These are phyloP conservation scores for Ascochyta clinopodiicola DNA, from an alignment of 2,329 filamentous ascomycete genomes.

Conservation along the genomic window DNA sequence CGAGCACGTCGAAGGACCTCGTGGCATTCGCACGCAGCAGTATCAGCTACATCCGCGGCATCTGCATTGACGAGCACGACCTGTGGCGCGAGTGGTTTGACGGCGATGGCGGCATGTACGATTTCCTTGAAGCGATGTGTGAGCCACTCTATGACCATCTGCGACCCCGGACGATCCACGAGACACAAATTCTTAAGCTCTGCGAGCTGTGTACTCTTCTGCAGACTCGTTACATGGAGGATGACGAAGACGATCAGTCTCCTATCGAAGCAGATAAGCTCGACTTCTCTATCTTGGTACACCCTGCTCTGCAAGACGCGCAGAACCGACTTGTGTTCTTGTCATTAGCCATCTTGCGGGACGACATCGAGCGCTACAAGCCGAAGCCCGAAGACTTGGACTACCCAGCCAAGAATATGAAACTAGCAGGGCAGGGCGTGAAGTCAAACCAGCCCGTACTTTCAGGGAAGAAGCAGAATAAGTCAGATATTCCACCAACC, in stretches of 20 bases:
- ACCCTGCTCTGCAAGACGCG: conserved; percentile 70
- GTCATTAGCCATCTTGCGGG: conserved; percentile 66
- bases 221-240: conserved; percentile 69
- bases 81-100: conserved; percentile 72
- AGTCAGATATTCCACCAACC: conserved; percentile 43
- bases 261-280: conserved; percentile 61
- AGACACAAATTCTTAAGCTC: conserved; percentile 69
- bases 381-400: conserved; percentile 70
- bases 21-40: conserved; percentile 69
- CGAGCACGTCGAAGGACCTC: conserved; percentile 68
- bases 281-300: conserved; percentile 67
- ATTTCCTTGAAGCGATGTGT: conserved; percentile 71
- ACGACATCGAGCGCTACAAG: conserved; percentile 71
- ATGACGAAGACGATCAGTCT: conserved; percentile 56
- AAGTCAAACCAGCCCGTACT: conserved; percentile 55
- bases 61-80: conserved; percentile 72
- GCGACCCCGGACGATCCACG: conserved; percentile 69
- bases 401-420: conserved; percentile 63
- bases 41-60: conserved; percentile 69
- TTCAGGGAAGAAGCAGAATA: conserved; percentile 60
- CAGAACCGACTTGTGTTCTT: conserved; percentile 72
- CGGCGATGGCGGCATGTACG: conserved; percentile 66
- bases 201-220: conserved; percentile 71
- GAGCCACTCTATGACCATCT: conserved; percentile 72
- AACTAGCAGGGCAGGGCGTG: conserved; percentile 49